Evolutionary conservation across 2,329 filamentous ascomycete genomes (phyloP).

Genomic region (Arthrobotrys musiformis): DNA sequence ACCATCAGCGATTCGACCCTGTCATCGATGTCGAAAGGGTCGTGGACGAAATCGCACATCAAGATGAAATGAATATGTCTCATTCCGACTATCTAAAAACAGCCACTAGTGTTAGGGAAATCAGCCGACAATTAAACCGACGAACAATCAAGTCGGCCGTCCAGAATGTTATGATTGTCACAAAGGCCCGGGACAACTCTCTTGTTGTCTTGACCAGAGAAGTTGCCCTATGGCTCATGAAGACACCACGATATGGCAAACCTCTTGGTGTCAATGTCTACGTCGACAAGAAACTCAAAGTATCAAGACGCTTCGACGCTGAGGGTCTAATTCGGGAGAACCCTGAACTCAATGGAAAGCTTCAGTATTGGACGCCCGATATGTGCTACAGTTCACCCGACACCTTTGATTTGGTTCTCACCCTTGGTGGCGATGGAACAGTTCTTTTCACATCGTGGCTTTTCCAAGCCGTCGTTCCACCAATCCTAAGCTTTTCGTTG

Average conservation of each 20-base stretch:
- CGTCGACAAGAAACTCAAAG: constrained; percentile 92
- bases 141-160: constrained; percentile 92
- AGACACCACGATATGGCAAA: constrained; percentile 87
- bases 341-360: constrained; percentile 80
- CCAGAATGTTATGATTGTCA: constrained; percentile 96
- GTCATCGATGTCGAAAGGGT: constrained; percentile 95
- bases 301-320: constrained; percentile 87
- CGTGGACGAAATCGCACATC: constrained; percentile 86
- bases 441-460: constrained; percentile 90
- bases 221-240: constrained; percentile 85
- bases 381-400: constrained; percentile 94
- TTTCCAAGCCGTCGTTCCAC: constrained; percentile 89
- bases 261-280: constrained; percentile 95
- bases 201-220: constrained; percentile 89
- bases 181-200: constrained; percentile 94
- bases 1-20: constrained; percentile 96
- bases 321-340: constrained; percentile 77
- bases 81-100: constrained; percentile 95
- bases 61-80: constrained; percentile 83
- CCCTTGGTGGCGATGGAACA: constrained; percentile 85
- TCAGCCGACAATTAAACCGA: constrained; percentile 92
- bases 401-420: constrained; percentile 92
- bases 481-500: constrained; percentile 83
- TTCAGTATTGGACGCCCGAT: constrained; percentile 95
- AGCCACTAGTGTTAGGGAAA: constrained; percentile 91